Base-by-base conservation (phyloP, 805 yeast genomes). In the Sungouiozyma ichnusensis region DNA sequence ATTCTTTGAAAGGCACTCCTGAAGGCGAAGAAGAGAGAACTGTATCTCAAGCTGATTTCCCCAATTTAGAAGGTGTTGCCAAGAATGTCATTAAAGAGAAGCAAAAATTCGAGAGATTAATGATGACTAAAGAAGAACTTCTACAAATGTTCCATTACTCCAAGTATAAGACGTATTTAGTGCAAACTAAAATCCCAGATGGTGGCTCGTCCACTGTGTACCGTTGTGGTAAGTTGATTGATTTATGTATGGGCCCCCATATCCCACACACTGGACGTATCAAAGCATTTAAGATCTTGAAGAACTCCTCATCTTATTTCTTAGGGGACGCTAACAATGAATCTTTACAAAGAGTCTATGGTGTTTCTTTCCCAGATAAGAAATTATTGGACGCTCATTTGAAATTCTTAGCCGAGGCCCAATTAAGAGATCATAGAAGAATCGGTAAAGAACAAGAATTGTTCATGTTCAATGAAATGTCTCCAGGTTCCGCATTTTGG, bases 401-500 rank as follows among this genome's bases (percentile, higher is more conserved):
- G 68, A 85, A 87, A 63, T 92, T 90, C 69, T 72, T 92, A 62
- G 92, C 85, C 58, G 98, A 92, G 68, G 98, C 98, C 36, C 85
- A 94, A 44, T 77, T 79, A 63, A 85, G 98, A 72, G 94, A 85
- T 63, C 99, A 92, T 68, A 79, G 99, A 68, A 88, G 81, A 67
- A 81, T 92, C 52, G 99, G 99, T 64, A 82, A 71, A 58, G 97
- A 92, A 57, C 98, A 92, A 69, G 97, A 92, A 62, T 74, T 92
- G 58, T 92, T 88, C 69, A 77, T 81, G 67, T 92, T 92, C 77
- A 79, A 92, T 66, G 98, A 92, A 67, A 69, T 90, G 82, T 85
- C 96, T 16, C 99, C 99, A 42, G 99, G 99, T 51, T 79, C 94
- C 34, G 88, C 95, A 46, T 92, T 92, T 78, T 92, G 97, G 97